Conservation (phyloP, 257 asterid species). For the Cinchona pubescens region DNA sequence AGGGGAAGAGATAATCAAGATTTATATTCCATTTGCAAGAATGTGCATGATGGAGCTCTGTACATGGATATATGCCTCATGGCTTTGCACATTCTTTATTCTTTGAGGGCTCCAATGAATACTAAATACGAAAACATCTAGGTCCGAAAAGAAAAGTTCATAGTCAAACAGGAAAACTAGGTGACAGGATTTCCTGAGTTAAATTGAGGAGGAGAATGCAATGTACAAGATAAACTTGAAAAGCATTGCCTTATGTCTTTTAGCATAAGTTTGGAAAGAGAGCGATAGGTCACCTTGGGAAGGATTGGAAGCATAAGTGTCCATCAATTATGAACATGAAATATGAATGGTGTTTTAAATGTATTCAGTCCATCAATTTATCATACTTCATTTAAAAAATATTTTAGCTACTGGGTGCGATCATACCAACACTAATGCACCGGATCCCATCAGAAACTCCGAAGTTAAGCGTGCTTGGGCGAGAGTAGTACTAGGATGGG, state of each 20-base stretch:
- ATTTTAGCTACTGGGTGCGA: not conserved
- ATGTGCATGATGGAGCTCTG: not conserved
- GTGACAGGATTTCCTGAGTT: not conserved
- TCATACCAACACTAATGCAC: no score
- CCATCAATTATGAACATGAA: not conserved
- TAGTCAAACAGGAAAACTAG: not conserved
- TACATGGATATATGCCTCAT: not conserved
- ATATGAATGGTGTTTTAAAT: not conserved
- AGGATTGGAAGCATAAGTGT: not conserved
- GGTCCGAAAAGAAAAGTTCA: not conserved
- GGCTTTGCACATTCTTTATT: not conserved
- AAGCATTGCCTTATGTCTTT: not conserved
- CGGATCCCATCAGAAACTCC: no score
- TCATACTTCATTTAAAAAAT: not conserved
- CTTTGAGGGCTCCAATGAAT: not conserved
- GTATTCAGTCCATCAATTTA: not conserved
- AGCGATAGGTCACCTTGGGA: not conserved
- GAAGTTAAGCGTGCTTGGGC: no score
- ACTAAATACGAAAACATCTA: not conserved
- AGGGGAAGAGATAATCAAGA: not conserved
- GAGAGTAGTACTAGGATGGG: no score
- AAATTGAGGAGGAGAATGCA: constrained; percentile 1
- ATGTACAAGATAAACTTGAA: not conserved
- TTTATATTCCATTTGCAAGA: not conserved
- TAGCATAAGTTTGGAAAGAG: not conserved